A percentile compares a stretch with the other conserved stretches of the same genome.
Conservation (phyloP, 371 early-diverging fungal species). For the Lichtheimia ramosa region DNA sequence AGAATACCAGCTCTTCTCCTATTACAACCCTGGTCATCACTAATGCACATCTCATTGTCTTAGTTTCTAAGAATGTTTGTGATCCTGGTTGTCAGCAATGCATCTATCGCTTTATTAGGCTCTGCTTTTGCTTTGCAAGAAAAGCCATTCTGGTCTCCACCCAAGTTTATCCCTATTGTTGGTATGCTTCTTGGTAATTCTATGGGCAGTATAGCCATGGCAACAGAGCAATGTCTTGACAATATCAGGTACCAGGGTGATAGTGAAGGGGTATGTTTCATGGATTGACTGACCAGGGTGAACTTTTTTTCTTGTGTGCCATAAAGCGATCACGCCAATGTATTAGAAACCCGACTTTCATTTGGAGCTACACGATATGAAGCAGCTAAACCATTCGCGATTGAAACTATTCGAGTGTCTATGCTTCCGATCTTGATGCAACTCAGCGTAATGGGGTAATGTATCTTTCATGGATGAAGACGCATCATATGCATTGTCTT, state of each 20-base stretch:
- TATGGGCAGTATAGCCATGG: constrained; percentile 84
- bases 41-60: neutral
- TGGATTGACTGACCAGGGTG: neutral
- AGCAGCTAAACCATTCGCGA: constrained; percentile 72
- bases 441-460: constrained; percentile 76
- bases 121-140: constrained; percentile 69
- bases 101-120: constrained; percentile 55
- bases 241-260: constrained; percentile 41
- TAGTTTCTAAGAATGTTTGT: constrained; percentile 52
- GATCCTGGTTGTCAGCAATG: constrained; percentile 48
- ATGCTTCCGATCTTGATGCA: constrained; percentile 81
- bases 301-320: constrained; percentile 16
- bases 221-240: constrained; percentile 64
- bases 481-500: too few species aligned
- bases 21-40: neutral
- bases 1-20: neutral
- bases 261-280: neutral
- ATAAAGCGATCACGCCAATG: constrained; percentile 65
- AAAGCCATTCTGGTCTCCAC: constrained; percentile 72
- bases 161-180: constrained; percentile 82
- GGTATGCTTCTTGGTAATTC: constrained; percentile 88
- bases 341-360: constrained; percentile 71
- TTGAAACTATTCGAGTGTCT: constrained; percentile 73
- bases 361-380: constrained; percentile 88
- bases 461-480: too few species aligned